Evolutionary conservation across 1,284 basidiomycete species (phyloP).

Genomic region (Mrakiaceae sp.): DNA sequence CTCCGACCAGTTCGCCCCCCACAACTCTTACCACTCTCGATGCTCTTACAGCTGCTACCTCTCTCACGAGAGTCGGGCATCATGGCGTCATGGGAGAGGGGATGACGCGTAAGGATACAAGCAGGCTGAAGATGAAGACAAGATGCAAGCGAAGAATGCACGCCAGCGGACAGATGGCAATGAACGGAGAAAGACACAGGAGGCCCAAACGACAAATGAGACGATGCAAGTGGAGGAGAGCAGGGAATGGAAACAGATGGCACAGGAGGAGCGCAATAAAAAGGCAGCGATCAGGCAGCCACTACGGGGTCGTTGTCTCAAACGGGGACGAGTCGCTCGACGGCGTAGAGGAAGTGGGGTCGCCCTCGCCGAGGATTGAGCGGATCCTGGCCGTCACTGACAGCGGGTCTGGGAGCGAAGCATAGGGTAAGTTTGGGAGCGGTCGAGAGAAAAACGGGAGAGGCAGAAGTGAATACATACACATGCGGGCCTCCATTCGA

Average conservation of each 20-base stretch:
- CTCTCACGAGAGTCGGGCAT: too few species aligned
- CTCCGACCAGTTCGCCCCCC: too few species aligned
- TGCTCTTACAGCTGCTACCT: too few species aligned
- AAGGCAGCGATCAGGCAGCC: too few species aligned
- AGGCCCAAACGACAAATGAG: not conserved
- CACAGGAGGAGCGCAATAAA: too few species aligned
- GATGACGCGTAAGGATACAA: not conserved
- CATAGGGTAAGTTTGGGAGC: too few species aligned
- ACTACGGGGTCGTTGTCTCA: too few species aligned
- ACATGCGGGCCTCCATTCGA: slow-evolving; percentile 56
- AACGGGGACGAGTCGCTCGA: too few species aligned
- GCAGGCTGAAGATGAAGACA: not conserved
- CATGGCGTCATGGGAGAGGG: too few species aligned
- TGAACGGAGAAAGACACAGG: not conserved
- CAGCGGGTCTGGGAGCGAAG: slow-evolving; percentile 14
- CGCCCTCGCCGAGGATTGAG: slow-evolving; percentile 15
- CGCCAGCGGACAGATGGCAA: not conserved
- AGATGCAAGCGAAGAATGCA: not conserved
- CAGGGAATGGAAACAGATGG: not conserved
- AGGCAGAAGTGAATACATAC: not conserved
- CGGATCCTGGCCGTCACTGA: slow-evolving; percentile 20
- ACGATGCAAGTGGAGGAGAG: not conserved
- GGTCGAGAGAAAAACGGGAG: not conserved
- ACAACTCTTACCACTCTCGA: too few species aligned
- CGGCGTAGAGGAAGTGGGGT: not conserved